Percentiles rank a stretch among this genome's conserved stretches.
phyloP scores from a whole-genome alignment of 2,329 filamentous ascomycete genomes.

The Stachybotrys chartarum region DNA sequence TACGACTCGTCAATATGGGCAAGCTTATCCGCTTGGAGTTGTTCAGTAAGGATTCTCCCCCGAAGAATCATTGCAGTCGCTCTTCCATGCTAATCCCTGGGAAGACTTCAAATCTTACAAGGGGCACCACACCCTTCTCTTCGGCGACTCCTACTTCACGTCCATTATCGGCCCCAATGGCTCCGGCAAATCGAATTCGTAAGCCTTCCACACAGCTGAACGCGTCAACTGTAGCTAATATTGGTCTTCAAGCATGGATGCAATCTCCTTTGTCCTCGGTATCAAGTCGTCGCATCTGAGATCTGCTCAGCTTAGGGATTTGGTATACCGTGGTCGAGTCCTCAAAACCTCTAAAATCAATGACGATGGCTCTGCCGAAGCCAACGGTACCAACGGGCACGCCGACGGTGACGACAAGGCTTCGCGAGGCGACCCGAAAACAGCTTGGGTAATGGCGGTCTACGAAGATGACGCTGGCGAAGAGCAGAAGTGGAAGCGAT shows the following conservation, averaged over 20 bases:
- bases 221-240: neutral
- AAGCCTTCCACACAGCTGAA: constrained; percentile 24
- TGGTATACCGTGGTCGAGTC: constrained; percentile 92
- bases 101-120: constrained; percentile 99
- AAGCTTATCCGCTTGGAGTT: constrained; percentile 93
- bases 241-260: constrained; percentile 69
- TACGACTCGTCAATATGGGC: constrained; percentile 60
- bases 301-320: constrained; percentile 85
- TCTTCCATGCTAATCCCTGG: constrained; percentile 9
- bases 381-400: constrained; percentile 56
- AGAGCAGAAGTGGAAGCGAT: constrained; percentile 92
- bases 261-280: constrained; percentile 96
- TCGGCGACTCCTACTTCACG: constrained; percentile 97
- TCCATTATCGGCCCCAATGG: constrained; percentile 99
- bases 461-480: constrained; percentile 96
- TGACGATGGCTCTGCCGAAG: constrained; percentile 70
- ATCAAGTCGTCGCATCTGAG: constrained; percentile 98
- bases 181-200: constrained; percentile 98
- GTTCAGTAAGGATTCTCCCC: constrained; percentile 54
- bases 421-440: constrained; percentile 78
- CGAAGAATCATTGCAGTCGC: neutral
- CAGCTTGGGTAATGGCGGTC: constrained; percentile 98
- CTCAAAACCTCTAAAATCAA: constrained; percentile 90
- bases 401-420: constrained; percentile 55
- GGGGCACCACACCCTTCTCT: constrained; percentile 87